These are phyloP conservation scores for Alternaria ventricosa DNA, from an alignment of 2,329 filamentous ascomycete genomes.

Conservation along the genomic window DNA sequence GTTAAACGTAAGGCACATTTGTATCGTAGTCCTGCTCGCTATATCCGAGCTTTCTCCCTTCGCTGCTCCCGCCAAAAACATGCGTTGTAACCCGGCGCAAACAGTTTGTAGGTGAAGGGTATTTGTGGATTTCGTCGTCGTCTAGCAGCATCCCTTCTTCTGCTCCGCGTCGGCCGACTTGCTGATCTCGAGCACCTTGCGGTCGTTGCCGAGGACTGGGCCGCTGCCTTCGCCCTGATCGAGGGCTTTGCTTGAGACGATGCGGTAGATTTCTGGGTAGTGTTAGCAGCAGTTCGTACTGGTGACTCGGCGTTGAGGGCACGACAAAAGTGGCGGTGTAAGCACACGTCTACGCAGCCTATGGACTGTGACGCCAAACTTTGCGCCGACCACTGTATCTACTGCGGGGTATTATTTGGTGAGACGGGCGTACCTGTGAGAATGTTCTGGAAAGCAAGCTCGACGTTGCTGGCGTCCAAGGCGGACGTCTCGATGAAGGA, in stretches of 20 bases:
- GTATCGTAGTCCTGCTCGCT: constrained; percentile 15
- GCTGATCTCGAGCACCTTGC: constrained; percentile 82
- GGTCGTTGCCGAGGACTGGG: constrained; percentile 75
- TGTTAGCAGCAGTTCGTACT: constrained; percentile 8
- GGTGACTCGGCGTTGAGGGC: neutral
- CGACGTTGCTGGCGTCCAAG: constrained; percentile 97
- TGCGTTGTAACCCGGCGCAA: constrained; percentile 18
- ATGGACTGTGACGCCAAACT: neutral
- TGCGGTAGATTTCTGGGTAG: constrained; percentile 91
- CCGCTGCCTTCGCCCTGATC: constrained; percentile 85
- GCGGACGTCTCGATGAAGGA: constrained; percentile 99
- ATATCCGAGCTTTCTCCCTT: constrained; percentile 4
- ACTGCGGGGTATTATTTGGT: neutral
- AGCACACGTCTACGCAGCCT: neutral
- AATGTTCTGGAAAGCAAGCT: constrained; percentile 99
- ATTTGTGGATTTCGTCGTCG: constrained; percentile 9
- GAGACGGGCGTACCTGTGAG: constrained; percentile 78
- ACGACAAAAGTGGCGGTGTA: constrained; percentile 19
- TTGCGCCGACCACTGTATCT: neutral
- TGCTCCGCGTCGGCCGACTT: constrained; percentile 80
- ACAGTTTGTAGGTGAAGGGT: constrained; percentile 20
- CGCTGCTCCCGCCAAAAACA: constrained; percentile 6
- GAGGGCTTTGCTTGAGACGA: constrained; percentile 96
- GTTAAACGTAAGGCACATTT: constrained; percentile 16
- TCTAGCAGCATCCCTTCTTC: constrained; percentile 83